Evolutionary conservation across 495 filamentous ascomycete genomes (phyloP).

Genomic region (Penicillium riverlandense): DNA sequence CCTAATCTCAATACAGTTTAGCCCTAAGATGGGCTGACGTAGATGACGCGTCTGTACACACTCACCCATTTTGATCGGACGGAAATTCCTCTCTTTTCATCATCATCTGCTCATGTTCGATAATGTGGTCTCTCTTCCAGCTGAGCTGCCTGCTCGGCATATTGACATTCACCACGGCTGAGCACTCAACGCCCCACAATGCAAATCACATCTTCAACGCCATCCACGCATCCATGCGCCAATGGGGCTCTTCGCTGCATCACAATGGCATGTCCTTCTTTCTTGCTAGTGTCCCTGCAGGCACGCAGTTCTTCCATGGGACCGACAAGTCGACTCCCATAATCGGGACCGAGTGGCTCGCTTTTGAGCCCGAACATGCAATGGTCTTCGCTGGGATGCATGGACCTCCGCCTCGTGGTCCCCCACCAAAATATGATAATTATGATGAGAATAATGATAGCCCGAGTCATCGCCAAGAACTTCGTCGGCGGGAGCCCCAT

Average conservation of each 20-base stretch:
- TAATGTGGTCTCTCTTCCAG: not conserved
- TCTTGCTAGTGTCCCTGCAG: conserved; percentile 47
- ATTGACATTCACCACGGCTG: not conserved
- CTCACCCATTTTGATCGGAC: too few relatives aligned
- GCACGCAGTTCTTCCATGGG: conserved; percentile 59
- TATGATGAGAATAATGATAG: not conserved
- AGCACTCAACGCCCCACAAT: conserved; percentile 20
- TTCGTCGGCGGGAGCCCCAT: conserved; percentile 8
- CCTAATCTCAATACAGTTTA: too few relatives aligned
- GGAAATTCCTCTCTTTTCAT: too few relatives aligned
- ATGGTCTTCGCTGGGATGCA: conserved; percentile 38
- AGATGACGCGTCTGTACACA: too few relatives aligned
- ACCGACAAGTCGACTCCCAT: conserved; percentile 29
- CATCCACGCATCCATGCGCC: conserved; percentile 58
- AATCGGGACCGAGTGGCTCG: conserved; percentile 55
- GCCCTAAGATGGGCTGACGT: too few relatives aligned
- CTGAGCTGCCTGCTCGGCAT: conserved; percentile 2
- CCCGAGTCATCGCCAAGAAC: conserved; percentile 6
- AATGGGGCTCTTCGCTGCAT: conserved; percentile 61
- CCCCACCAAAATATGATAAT: conserved; percentile 1
- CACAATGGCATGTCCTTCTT: conserved; percentile 67
- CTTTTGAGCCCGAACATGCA: conserved; percentile 64
- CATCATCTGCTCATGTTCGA: too few relatives aligned
- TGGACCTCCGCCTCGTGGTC: conserved; percentile 4
- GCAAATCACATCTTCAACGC: conserved; percentile 61